phyloP scores from a whole-genome alignment of 2,329 filamentous ascomycete species.

The Paraphoma chrysanthemicola region DNA sequence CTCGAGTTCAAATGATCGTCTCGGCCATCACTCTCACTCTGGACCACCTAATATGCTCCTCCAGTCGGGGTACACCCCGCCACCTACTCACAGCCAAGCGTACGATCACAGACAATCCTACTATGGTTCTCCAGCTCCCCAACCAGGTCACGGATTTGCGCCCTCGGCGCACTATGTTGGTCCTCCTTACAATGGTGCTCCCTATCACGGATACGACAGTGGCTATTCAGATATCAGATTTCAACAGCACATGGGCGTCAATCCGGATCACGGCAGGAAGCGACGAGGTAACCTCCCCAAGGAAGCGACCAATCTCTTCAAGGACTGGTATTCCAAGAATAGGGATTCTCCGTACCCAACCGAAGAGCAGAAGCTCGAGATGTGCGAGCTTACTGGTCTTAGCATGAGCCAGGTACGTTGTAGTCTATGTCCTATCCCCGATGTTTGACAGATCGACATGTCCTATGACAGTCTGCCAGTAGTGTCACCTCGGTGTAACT shows the following conservation, averaged over 20 bases:
- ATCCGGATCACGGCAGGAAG: slow-evolving; percentile 51
- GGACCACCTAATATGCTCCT: slow-evolving; percentile 10
- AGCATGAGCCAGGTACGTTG: slow-evolving; percentile 71
- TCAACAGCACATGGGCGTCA: slow-evolving; percentile 35
- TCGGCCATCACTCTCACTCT: slow-evolving; percentile 15
- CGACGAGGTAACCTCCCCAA: slow-evolving; percentile 89
- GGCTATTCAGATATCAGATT: slow-evolving; percentile 36
- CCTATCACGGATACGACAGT: slow-evolving; percentile 23
- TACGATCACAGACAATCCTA: slow-evolving; percentile 35
- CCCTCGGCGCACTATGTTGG: not conserved
- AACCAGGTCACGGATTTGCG: not conserved
- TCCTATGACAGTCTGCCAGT: not conserved
- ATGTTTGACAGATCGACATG: slow-evolving; percentile 49
- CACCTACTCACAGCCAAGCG: slow-evolving; percentile 12
- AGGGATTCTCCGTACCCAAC: slow-evolving; percentile 78
- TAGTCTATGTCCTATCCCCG: slow-evolving; percentile 41
- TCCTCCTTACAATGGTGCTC: not conserved
- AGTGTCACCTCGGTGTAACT: not conserved
- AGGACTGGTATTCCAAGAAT: slow-evolving; percentile 72
- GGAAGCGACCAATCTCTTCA: slow-evolving; percentile 81
- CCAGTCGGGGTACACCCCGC: slow-evolving; percentile 18
- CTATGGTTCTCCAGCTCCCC: slow-evolving; percentile 23
- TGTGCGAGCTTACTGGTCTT: slow-evolving; percentile 78
- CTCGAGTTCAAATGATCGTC: slow-evolving; percentile 20
- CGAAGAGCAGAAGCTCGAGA: slow-evolving; percentile 84